A percentile compares a stretch with the other conserved stretches of the same genome.
phyloP scores from a whole-genome alignment of 495 filamentous ascomycete species.

The Daldinia bambusicola region DNA sequence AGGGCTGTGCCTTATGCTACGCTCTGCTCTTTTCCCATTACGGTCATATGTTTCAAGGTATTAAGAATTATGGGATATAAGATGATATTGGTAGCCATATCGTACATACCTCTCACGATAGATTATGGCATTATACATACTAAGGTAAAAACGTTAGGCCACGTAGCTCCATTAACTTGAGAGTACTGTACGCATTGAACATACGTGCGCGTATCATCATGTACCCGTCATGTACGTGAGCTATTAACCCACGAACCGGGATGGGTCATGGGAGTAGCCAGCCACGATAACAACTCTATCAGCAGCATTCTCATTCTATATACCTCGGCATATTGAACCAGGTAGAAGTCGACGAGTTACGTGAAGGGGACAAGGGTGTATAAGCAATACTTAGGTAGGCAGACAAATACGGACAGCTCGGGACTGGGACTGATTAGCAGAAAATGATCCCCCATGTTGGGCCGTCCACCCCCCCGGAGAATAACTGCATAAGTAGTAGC shows the following conservation, averaged over 20 bases:
- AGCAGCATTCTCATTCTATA: background rate
- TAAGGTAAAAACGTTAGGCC: conserved; percentile 1
- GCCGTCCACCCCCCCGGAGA: conserved; percentile 33
- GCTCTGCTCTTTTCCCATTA: conserved; percentile 15
- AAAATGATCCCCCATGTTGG: conserved; percentile 10
- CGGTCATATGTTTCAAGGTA: conserved; percentile 30
- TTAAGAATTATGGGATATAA: conserved; percentile 19
- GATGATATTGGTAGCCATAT: conserved; percentile 18
- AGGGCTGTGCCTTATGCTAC: conserved; percentile 3
- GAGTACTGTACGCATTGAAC: conserved; percentile 12
- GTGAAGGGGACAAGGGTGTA: conserved; percentile 27
- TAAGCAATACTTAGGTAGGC: conserved; percentile 23
- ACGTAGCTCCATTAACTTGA: conserved; percentile 16
- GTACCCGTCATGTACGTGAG: conserved; percentile 37
- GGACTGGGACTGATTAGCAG: conserved; percentile 15
- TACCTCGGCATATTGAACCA: conserved; percentile 29
- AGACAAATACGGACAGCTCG: conserved; percentile 16
- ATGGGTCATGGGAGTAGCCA: conserved; percentile 23
- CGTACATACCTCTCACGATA: conserved; percentile 23
- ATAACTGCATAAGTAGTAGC: conserved; percentile 31
- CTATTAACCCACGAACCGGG: conserved; percentile 45
- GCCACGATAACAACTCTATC: conserved; percentile 6
- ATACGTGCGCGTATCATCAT: conserved; percentile 16
- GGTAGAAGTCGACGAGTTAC: conserved; percentile 20
- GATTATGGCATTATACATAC: conserved; percentile 17